Conservation (phyloP, 768 basidiomycete genomes). For the Lactarius hatsudake region DNA sequence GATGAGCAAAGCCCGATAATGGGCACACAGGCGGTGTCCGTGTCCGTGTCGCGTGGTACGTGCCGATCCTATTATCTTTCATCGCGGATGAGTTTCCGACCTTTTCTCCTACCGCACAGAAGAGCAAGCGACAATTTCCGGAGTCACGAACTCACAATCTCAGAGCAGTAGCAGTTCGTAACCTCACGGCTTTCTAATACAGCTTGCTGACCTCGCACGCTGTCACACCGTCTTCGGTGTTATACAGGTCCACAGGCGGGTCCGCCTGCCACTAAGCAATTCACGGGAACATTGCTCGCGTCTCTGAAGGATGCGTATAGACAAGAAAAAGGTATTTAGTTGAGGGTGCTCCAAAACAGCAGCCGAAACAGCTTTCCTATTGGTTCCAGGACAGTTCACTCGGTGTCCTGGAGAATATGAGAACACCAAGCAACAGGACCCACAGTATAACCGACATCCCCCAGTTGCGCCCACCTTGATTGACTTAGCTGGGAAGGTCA, state of each 20-base stretch:
- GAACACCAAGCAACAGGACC: neutral
- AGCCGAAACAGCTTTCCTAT: neutral
- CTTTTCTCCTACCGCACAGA: neutral
- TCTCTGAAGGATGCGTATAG: neutral
- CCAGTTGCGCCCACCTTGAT: neutral
- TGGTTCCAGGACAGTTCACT: neutral
- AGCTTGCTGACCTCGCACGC: neutral
- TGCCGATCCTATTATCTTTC: neutral
- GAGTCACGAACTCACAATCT: neutral
- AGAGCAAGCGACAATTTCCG: neutral
- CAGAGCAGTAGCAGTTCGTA: neutral
- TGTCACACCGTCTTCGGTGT: neutral
- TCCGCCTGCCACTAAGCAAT: neutral
- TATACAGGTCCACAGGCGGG: neutral
- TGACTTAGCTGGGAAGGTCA: slow-evolving; percentile 30
- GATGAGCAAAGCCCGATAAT: no score
- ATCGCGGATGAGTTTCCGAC: neutral
- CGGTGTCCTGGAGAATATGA: neutral
- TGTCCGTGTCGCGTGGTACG: neutral
- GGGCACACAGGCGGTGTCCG: no score
- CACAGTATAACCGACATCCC: neutral
- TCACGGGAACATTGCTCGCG: neutral
- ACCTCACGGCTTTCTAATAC: neutral
- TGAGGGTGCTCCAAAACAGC: neutral
- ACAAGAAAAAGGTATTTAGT: neutral